Evolutionary conservation across 305 asterid genomes (phyloP).

Genomic region (Solanum aculeatissimum): DNA sequence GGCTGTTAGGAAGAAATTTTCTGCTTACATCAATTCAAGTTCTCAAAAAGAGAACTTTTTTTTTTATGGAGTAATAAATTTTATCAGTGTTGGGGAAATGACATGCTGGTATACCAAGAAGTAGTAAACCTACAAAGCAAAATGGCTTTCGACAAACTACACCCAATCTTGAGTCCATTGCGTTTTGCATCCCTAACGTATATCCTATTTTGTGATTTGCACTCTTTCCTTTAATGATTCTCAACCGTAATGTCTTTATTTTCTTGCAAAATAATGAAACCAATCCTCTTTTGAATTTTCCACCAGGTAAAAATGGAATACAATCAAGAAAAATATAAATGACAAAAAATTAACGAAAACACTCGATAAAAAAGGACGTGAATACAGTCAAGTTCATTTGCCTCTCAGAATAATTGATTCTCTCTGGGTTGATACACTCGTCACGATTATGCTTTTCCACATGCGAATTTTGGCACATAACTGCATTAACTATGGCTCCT

Average conservation of each 20-base stretch:
- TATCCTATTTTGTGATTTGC: not conserved
- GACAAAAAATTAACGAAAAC: not conserved
- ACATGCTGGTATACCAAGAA: not conserved
- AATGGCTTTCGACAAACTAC: not conserved
- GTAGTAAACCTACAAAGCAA: not conserved
- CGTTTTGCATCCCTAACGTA: not conserved
- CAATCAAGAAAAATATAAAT: not conserved
- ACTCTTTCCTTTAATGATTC: not conserved
- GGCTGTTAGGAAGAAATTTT: not conserved
- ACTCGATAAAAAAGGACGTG: not conserved
- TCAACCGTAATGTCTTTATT: not conserved
- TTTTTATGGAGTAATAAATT: not conserved
- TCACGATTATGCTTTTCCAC: not conserved
- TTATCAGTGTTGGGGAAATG: not conserved
- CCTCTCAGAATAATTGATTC: not conserved
- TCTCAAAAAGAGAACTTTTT: not conserved
- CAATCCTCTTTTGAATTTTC: not conserved
- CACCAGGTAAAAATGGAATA: not conserved
- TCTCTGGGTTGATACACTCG: not conserved
- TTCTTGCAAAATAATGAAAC: not conserved
- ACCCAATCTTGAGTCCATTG: not conserved
- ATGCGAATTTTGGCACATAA: slow-evolving; percentile 94
- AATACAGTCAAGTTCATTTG: not conserved
- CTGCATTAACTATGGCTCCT: slow-evolving; percentile 88
- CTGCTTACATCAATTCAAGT: not conserved